phyloP scores from a whole-genome alignment of 2,329 filamentous ascomycete species.

The Penicillium crustosum region DNA sequence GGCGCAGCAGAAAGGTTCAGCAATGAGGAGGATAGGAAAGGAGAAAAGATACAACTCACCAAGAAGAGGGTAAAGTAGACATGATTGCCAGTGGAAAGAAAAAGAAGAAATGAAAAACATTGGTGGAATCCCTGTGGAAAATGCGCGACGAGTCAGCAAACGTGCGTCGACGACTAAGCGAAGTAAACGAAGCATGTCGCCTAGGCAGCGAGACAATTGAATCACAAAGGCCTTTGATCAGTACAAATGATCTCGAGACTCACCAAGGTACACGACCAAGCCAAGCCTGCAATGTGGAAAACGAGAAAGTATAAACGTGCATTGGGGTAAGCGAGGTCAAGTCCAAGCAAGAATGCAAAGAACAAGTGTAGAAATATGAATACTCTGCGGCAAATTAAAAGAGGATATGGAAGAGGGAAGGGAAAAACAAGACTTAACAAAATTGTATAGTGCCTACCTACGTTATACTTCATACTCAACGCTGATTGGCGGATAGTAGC shows the following conservation, averaged over 20 bases:
- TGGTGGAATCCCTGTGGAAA: no score
- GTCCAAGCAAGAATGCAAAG: background rate
- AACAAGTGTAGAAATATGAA: background rate
- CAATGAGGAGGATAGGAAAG: no score
- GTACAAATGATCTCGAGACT: background rate
- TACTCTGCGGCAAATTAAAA: background rate
- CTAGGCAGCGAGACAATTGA: background rate
- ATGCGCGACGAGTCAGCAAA: background rate
- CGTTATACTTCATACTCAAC: background rate
- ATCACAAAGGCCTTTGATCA: background rate
- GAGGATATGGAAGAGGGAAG: no score
- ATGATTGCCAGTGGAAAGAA: background rate
- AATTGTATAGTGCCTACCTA: background rate
- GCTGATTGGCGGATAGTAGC: background rate
- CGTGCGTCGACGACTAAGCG: background rate
- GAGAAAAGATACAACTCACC: background rate
- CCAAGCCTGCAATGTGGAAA: background rate
- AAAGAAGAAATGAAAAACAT: no score
- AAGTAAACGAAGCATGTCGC: background rate
- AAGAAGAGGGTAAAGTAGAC: no score
- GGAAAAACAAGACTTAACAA: background rate
- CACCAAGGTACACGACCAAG: background rate
- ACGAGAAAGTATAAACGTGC: background rate
- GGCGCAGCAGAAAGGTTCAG: rapidly evolving
- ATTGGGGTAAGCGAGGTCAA: background rate